Evolutionary conservation across 441 rosid genomes (phyloP), one percentile per base, ranked within the genome.

Genomic region (Iberis amara): DNA sequence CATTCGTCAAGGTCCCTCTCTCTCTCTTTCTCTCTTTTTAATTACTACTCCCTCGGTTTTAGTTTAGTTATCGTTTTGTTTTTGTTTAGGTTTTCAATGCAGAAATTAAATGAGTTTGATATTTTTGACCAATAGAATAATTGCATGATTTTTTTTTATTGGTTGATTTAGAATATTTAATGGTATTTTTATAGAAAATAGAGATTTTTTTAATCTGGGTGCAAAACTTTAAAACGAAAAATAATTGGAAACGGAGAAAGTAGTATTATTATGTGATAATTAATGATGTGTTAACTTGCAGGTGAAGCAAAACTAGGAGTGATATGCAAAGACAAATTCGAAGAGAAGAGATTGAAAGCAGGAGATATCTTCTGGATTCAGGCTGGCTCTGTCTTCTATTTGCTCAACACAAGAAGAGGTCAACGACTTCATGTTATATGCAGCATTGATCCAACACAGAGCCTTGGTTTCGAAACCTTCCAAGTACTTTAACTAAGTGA

Each of bases 291-390:
- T 2, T 50, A 49, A 39, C 57, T 59, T 68, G 72, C 77, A 87
- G 96, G 98, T 52, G 89, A 88, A 71, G 95, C 96, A 7, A 83
- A 59, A 40, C 58, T 91, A 55, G 98, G 95, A 59, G 68, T 65
- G 46, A 73, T 80, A 31, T 78, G 76, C 75, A 68, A 62, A 27
- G 74, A 75, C 41, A 76, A 79, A 12, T 66, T 79, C 18, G 81
- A 69, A 4, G 95, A 91, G 49, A 76, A 72, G 68, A 45, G 33
- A 23, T 21, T 88, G 57, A 76, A 71, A 72, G 65, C 31, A 0
- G 94, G 96, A 3, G 98, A 91, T 49, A 64, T 85, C 8, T 83
- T 76, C 44, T 47, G 74, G 62, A 69, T 91, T 24, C 80, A 79
- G 0, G 87, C 95, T 8, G 96, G 98, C 47, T 85, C 91, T 15